Evolutionary conservation across 805 yeast genomes (phyloP).

Genomic region (Ogataea paraovalis): DNA sequence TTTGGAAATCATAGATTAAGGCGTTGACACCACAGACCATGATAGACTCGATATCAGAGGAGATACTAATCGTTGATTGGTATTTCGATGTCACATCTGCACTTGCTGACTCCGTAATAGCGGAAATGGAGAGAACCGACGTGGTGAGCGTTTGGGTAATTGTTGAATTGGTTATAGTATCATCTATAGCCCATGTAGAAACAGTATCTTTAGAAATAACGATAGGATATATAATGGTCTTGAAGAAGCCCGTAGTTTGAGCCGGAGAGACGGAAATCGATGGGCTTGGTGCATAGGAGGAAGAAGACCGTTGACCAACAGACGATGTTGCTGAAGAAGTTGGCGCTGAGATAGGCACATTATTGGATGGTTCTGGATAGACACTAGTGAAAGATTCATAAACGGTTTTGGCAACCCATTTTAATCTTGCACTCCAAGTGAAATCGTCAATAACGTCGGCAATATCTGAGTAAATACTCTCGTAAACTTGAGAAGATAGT

Average conservation of each 20-base stretch:
- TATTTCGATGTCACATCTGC: not conserved
- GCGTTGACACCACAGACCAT: slow-evolving; percentile 10
- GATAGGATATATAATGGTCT: not conserved
- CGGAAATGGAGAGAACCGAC: not conserved
- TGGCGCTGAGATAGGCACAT: not conserved
- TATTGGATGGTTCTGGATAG: not conserved
- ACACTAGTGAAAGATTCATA: slow-evolving; percentile 4
- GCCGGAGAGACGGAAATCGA: not conserved
- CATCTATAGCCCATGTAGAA: not conserved
- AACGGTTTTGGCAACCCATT: slow-evolving; percentile 4
- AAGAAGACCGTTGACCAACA: too few relatives aligned
- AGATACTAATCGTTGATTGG: not conserved
- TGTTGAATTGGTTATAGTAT: not conserved
- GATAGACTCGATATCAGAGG: not conserved
- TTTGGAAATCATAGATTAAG: slow-evolving; percentile 2
- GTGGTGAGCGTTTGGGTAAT: not conserved
- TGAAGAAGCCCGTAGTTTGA: not conserved
- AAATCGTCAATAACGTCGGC: not conserved
- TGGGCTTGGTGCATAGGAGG: too few relatives aligned
- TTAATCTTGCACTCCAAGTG: slow-evolving; percentile 2
- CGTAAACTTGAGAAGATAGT: not conserved
- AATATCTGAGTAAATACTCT: slow-evolving; percentile 2
- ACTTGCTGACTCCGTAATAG: not conserved
- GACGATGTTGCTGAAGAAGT: not conserved
- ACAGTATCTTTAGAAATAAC: not conserved